phyloP scores from a whole-genome alignment of 768 basidiomycete species.

The Termitomyces sp. region DNA sequence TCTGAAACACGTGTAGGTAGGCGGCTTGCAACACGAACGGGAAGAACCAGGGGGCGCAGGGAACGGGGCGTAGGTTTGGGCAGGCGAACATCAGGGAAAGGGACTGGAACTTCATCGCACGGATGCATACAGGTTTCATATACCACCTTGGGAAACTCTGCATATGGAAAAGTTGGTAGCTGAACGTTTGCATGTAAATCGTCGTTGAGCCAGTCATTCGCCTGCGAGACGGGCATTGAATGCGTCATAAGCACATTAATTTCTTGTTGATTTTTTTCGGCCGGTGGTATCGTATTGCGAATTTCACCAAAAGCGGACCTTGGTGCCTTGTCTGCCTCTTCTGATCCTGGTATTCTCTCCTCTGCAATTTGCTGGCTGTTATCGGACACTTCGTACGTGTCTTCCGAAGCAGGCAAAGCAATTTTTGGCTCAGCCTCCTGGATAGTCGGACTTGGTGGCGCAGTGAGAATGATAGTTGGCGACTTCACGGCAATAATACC shows the following conservation, averaged over 20 bases:
- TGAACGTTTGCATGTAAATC: not conserved
- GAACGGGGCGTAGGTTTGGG: not conserved
- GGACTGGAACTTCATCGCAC: not conserved
- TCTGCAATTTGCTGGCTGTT: not conserved
- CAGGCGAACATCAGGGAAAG: not conserved
- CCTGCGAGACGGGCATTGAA: not conserved
- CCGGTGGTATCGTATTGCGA: not conserved
- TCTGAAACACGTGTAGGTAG: not conserved
- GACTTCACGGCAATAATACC: not conserved
- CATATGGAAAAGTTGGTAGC: not conserved
- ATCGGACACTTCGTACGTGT: not conserved
- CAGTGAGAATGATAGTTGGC: constrained; percentile 13
- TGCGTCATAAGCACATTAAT: not conserved
- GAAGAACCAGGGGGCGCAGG: constrained; percentile 4
- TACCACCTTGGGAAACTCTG: constrained; percentile 2
- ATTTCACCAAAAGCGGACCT: constrained; percentile 1
- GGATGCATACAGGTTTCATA: not conserved
- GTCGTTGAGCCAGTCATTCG: not conserved
- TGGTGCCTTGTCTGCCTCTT: not conserved
- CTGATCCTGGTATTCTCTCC: not conserved
- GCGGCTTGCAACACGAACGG: constrained; percentile 2
- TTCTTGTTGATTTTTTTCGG: not conserved
- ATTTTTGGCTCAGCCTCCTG: not conserved
- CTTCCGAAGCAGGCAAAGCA: too few relatives aligned
- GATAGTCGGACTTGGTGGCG: constrained; percentile 4